Evolutionary conservation across 257 asterid genomes (phyloP), one percentile per base, ranked within the genome.

Genomic region (Petunia axillaris): DNA sequence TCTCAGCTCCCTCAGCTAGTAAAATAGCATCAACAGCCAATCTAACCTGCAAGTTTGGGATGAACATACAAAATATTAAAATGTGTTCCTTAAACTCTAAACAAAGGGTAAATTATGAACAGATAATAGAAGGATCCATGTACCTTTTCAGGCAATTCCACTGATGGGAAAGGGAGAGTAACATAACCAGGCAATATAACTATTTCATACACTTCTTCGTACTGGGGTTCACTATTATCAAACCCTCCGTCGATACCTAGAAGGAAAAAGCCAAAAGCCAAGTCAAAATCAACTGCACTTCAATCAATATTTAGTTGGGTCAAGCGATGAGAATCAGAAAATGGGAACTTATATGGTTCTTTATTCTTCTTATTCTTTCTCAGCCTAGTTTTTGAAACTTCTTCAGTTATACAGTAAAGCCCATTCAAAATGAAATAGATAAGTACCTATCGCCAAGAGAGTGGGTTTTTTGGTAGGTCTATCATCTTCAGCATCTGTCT

Each of bases 71-170:
- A 64, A 43, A 55, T 43, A 73, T 55, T 40, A 35, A 50, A 13
- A 66, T 68, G 35, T 48, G 8, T 44, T n/a, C 44, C 43, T 48
- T 44, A 14, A 64, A 60, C 55, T 38, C 63, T 41, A 16, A 13
- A 43, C 8, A 57, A 44, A 67, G 6, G 6, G 38, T 59, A 63
- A 71, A 14, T 35, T 2, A 44, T 50, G 46, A 11, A 48, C 63
- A 44, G 44, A 3, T 38, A 40, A 64, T 57, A 76, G 78, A 71
- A 57, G 36, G 83, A 64, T 39, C 4, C 37, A 37, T 38, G 14
- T 84, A 94, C 99, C 95, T 93, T 94, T 85, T 96, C 99, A 36
- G 99, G 99, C 85, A 96, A 87, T 87, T 94, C 98, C 44, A 94
- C 98, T 4, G 97, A 94, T 77, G 99, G 99, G 89, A 92, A 94